Evolutionary conservation across 73 alveolate species (phyloP).

Genomic region (Tetrahymena malaccensis): DNA sequence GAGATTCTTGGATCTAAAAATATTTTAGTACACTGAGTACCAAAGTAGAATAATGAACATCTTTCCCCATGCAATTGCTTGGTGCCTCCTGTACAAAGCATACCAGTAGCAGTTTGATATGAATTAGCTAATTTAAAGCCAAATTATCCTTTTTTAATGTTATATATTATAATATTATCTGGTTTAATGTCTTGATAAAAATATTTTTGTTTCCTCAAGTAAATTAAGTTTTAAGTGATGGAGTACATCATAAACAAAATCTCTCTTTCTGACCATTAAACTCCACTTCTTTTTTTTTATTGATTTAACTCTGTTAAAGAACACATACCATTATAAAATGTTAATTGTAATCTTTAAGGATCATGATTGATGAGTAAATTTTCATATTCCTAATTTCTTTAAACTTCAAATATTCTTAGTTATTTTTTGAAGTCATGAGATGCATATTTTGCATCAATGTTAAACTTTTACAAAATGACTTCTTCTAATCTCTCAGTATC

Average conservation of each 20-base stretch:
- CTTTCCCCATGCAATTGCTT: neutral
- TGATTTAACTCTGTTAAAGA: neutral
- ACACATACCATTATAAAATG: neutral
- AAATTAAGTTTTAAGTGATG: neutral
- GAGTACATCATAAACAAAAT: neutral
- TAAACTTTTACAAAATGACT: neutral
- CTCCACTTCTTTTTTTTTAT: neutral
- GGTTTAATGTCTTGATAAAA: neutral
- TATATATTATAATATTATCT: neutral
- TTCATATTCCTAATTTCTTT: neutral
- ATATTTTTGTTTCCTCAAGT: neutral
- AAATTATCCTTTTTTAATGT: neutral
- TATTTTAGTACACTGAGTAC: neutral
- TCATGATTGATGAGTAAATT: neutral
- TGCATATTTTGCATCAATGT: neutral
- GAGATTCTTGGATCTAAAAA: neutral
- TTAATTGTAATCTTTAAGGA: neutral
- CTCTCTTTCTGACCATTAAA: neutral
- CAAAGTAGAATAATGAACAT: neutral
- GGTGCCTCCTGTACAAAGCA: neutral
- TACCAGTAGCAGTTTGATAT: neutral
- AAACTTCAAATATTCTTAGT: neutral
- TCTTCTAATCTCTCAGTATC: neutral
- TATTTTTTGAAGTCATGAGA: neutral
- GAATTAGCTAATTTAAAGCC: neutral